Conservation (phyloP, 768 basidiomycete genomes). For the Kwoniella newhampshirensis region DNA sequence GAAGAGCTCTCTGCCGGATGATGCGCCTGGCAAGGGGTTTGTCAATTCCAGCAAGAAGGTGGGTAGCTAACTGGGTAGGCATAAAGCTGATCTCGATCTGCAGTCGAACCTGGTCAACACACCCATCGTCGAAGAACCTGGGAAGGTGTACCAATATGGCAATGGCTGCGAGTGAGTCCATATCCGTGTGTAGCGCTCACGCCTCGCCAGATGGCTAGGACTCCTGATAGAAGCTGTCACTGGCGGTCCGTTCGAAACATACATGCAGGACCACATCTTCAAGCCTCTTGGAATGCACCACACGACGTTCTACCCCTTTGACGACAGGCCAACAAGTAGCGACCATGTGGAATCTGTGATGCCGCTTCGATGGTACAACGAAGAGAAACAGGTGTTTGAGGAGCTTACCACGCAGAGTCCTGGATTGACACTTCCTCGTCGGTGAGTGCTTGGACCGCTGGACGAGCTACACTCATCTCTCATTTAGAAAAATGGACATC, state of each 20-base stretch:
- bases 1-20: constrained; percentile 20
- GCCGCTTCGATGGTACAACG: not conserved
- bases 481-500: constrained; percentile 29
- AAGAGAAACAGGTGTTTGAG: constrained; percentile 20
- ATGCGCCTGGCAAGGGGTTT: constrained; percentile 31
- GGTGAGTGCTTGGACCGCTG: constrained; percentile 18
- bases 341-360: not conserved
- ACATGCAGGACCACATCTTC: constrained; percentile 32
- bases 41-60: constrained; percentile 46
- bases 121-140: constrained; percentile 34
- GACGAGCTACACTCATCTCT: not conserved
- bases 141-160: constrained; percentile 40
- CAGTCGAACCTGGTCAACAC: constrained; percentile 46
- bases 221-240: constrained; percentile 24
- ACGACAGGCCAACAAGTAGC: not conserved
- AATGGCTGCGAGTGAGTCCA: constrained; percentile 38
- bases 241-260: constrained; percentile 27
- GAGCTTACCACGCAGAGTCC: constrained; percentile 25
- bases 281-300: constrained; percentile 33
- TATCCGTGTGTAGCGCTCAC: not conserved
- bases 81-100: not conserved
- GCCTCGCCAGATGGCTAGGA: constrained; percentile 32
- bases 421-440: constrained; percentile 38
- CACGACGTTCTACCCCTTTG: constrained; percentile 43
- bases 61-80: constrained; percentile 1